These are phyloP conservation scores for Plasmodium blacklocki DNA, from an alignment of 169 alveolate species.

Conservation along the genomic window DNA sequence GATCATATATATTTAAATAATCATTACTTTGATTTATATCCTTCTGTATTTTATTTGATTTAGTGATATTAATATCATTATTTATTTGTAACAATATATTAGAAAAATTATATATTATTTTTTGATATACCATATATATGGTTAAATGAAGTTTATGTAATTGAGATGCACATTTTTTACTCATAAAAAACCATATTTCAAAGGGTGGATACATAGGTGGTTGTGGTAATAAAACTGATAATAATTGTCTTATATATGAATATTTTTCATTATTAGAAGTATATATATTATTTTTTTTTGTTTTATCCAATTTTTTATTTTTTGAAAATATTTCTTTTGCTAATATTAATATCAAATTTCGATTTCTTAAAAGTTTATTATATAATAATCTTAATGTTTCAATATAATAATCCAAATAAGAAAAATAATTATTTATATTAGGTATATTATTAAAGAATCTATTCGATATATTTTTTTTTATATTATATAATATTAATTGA, in stretches of 20 bases:
- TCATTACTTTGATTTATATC: slow-evolving; percentile 12
- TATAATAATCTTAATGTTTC: slow-evolving; percentile 48
- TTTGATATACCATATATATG: slow-evolving; percentile 60
- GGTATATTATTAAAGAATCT: slow-evolving; percentile 31
- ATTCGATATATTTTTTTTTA: slow-evolving; percentile 6
- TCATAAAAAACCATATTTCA: slow-evolving; percentile 45
- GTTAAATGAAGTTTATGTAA: slow-evolving; percentile 69
- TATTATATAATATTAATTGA: slow-evolving; percentile 45
- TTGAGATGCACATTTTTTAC: slow-evolving; percentile 37
- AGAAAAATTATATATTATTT: slow-evolving; percentile 55
- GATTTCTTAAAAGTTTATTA: slow-evolving; percentile 41
- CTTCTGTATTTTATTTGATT: slow-evolving; percentile 20
- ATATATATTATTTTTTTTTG: slow-evolving; percentile 4
- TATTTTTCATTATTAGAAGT: slow-evolving; percentile 13
- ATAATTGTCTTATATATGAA: slow-evolving; percentile 50
- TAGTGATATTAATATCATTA: slow-evolving; percentile 19
- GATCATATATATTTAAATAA: slow-evolving; percentile 41
- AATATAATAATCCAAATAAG: slow-evolving; percentile 63
- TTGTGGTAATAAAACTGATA: slow-evolving; percentile 47
- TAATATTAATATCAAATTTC: slow-evolving; percentile 47
- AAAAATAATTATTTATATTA: slow-evolving; percentile 37
- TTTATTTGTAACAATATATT: slow-evolving; percentile 54
- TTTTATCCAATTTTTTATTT: slow-evolving; percentile 7
- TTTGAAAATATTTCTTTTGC: slow-evolving; percentile 59
- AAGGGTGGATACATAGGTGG: slow-evolving; percentile 72